These are phyloP conservation scores for Aspergillus kassunensis DNA, from an alignment of 495 filamentous ascomycete genomes.

Conservation along the genomic window DNA sequence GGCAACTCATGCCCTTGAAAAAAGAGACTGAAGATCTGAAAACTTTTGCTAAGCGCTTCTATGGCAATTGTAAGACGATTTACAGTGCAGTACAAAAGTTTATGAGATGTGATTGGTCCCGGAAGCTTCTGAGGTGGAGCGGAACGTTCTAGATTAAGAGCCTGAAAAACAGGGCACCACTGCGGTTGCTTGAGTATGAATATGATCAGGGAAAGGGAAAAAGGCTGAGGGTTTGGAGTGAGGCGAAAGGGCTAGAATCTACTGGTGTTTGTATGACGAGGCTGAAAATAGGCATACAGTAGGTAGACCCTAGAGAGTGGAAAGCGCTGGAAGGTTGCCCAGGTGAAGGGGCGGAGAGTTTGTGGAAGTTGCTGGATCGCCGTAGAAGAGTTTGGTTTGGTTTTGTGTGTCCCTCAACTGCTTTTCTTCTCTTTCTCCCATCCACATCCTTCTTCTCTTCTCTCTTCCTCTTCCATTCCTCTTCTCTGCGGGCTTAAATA, in stretches of 20 bases:
- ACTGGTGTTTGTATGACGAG: not conserved
- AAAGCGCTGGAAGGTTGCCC: slow-evolving; percentile 29
- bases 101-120: slow-evolving; percentile 13
- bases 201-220: not conserved
- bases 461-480: slow-evolving; percentile 10
- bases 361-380: slow-evolving; percentile 46
- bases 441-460: slow-evolving; percentile 5
- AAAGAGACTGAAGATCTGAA: too few species aligned
- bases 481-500: slow-evolving; percentile 4
- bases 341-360: slow-evolving; percentile 22
- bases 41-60: not conserved
- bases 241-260: not conserved
- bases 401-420: slow-evolving; percentile 15
- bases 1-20: too few species aligned
- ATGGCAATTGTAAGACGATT: not conserved
- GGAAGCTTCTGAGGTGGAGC: slow-evolving; percentile 20
- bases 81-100: not conserved
- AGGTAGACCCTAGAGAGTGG: too few species aligned
- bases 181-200: not conserved
- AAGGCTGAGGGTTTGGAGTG: not conserved
- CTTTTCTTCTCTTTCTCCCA: slow-evolving; percentile 22
- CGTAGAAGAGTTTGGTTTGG: slow-evolving; percentile 40
- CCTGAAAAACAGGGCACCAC: slow-evolving; percentile 14
- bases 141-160: slow-evolving; percentile 29
- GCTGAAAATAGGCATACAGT: not conserved